Conservation (phyloP, 2,329 filamentous ascomycete genomes). For the Seiridium unicorne region DNA sequence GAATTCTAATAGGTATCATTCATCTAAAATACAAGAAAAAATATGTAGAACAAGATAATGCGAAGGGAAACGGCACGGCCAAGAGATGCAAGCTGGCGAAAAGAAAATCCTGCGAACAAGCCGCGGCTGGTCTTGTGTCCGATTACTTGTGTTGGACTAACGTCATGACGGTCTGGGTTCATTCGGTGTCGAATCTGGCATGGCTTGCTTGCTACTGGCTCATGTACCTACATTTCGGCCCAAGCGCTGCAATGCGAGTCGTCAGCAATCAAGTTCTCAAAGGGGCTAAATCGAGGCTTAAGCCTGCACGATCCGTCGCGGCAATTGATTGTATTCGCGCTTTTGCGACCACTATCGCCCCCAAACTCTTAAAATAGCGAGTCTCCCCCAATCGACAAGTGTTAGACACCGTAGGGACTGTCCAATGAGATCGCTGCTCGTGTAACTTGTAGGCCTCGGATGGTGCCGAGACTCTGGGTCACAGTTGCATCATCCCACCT, state of each 20-base stretch:
- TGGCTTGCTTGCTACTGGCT: not conserved
- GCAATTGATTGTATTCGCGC: too few relatives aligned
- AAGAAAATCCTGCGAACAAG: not conserved
- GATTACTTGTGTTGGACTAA: conserved; percentile 11
- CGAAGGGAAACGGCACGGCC: not conserved
- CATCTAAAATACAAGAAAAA: not conserved
- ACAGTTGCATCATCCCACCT: not conserved
- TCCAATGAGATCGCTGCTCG: too few relatives aligned
- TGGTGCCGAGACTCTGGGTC: not conserved
- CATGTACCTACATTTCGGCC: not conserved
- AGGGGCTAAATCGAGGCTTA: too few relatives aligned
- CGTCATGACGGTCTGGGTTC: conserved; percentile 1
- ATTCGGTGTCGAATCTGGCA: conserved; percentile 5
- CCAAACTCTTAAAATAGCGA: too few relatives aligned
- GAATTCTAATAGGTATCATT: not conserved
- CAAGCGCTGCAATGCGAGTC: too few relatives aligned
- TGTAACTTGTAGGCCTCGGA: not conserved
- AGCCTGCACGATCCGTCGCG: too few relatives aligned
- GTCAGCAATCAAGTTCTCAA: too few relatives aligned
- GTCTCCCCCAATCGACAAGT: too few relatives aligned
- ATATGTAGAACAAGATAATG: not conserved
- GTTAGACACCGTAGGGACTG: too few relatives aligned
- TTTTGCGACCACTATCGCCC: too few relatives aligned
- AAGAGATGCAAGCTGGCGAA: too few relatives aligned
- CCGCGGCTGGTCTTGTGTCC: conserved; percentile 10